These are phyloP conservation scores for Sphagnurus paluster DNA, from an alignment of 1,284 basidiomycete genomes.

Conservation along the genomic window DNA sequence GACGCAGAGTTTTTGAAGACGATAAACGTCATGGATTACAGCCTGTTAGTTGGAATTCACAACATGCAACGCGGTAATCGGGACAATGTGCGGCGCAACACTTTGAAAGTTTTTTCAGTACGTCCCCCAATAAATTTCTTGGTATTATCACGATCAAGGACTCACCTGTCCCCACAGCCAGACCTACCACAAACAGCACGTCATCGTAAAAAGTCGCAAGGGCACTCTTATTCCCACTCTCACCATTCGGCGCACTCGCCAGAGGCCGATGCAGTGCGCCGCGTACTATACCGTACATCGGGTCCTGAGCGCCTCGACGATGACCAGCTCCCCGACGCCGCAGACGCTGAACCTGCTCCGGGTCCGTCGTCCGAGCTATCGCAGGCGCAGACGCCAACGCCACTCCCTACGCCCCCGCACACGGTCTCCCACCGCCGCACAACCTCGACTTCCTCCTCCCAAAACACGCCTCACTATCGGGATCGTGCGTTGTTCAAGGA, in stretches of 20 bases:
- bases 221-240: constrained; percentile 15
- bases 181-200: constrained; percentile 46
- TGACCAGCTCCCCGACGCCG: constrained; percentile 58
- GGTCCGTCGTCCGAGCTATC: no score
- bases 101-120: constrained; percentile 90
- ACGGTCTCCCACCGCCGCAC: not conserved
- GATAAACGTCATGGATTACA: constrained; percentile 96
- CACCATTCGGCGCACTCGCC: constrained; percentile 34
- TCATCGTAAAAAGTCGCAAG: constrained; percentile 24
- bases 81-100: constrained; percentile 88
- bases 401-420: not conserved
- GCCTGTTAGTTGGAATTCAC: constrained; percentile 92
- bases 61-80: constrained; percentile 88
- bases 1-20: constrained; percentile 86
- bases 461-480: not conserved
- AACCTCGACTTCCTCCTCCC: no score
- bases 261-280: constrained; percentile 82
- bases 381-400: not conserved
- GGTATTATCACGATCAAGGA: no score
- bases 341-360: constrained; percentile 13
- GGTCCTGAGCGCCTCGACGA: constrained; percentile 77
- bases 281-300: constrained; percentile 75
- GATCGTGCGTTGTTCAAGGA: not conserved
- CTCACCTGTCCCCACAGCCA: no score
- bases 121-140: constrained; percentile 34